A percentile compares a stretch with the other conserved stretches of the same genome.
These are phyloP conservation scores for Yarrowia sp. DNA, from an alignment of 805 yeast species.

Conservation along the genomic window DNA sequence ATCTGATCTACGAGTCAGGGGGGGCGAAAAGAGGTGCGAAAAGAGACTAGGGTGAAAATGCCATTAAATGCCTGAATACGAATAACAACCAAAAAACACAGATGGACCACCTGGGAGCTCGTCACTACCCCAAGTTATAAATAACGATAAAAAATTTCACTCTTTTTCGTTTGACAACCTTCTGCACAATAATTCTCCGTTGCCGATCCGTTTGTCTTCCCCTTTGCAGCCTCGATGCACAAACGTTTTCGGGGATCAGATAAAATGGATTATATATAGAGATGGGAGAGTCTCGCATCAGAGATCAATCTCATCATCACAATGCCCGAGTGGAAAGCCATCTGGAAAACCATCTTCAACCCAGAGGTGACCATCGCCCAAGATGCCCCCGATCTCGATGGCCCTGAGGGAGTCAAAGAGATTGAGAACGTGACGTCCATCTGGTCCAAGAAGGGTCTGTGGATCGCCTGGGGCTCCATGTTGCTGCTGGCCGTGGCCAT, in stretches of 20 bases:
- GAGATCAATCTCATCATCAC: neutral
- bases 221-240: constrained; percentile 1
- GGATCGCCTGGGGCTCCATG: constrained; percentile 39
- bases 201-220: constrained; percentile 10
- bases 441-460: constrained; percentile 40
- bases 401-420: constrained; percentile 38
- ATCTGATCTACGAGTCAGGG: neutral
- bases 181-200: constrained; percentile 6
- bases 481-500: constrained; percentile 38
- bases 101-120: neutral
- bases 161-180: neutral
- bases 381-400: constrained; percentile 21
- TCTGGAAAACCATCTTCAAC: constrained; percentile 36
- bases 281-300: neutral
- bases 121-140: too few relatives aligned
- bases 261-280: constrained; percentile 5
- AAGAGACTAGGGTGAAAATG: too few relatives aligned
- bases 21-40: too few relatives aligned
- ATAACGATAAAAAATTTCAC: neutral
- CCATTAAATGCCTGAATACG: too few relatives aligned
- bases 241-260: constrained; percentile 25
- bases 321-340: constrained; percentile 12
- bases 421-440: constrained; percentile 36
- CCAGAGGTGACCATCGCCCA: constrained; percentile 20
- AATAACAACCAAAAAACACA: neutral